phyloP scores from a whole-genome alignment of 768 basidiomycete species.

The Trametes punicea region DNA sequence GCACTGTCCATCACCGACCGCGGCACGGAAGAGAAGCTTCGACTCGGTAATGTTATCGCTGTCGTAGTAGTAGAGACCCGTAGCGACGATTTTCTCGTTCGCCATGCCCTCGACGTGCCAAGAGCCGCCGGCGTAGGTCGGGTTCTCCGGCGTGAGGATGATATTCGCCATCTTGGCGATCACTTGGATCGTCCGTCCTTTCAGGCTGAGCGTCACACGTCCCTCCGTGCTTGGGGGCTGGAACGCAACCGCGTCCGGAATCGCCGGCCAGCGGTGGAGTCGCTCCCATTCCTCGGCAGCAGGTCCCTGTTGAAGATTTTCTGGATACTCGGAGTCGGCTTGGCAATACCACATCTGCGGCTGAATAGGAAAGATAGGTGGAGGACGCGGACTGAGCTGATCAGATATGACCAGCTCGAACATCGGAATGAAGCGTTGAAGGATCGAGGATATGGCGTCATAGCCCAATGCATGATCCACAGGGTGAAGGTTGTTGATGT shows the following conservation, averaged over 20 bases:
- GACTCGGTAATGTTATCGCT: conserved; percentile 32
- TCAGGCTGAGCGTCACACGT: conserved; percentile 8
- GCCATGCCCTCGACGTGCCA: conserved; percentile 36
- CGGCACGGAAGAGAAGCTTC: conserved; percentile 32
- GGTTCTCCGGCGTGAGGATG: conserved; percentile 29
- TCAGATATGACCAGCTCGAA: conserved; percentile 27
- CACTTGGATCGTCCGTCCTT: conserved; percentile 30
- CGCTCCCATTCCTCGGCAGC: conserved; percentile 3
- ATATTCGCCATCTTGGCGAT: conserved; percentile 41
- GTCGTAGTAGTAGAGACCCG: conserved; percentile 25
- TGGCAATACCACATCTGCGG: conserved; percentile 1
- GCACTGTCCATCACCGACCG: conserved; percentile 13
- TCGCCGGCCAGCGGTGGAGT: not conserved
- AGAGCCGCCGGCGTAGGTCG: conserved; percentile 29
- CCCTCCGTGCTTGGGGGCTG: not conserved
- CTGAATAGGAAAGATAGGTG: not conserved
- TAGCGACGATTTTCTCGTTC: conserved; percentile 16
- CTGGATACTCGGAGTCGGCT: not conserved
- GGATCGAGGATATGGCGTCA: conserved; percentile 16
- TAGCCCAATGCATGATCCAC: conserved; percentile 16
- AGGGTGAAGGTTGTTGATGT: conserved; percentile 33
- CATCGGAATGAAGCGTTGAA: conserved; percentile 24
- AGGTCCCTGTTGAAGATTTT: not conserved
- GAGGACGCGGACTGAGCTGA: not conserved
- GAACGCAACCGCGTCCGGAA: conserved; percentile 2